Base-by-base conservation (phyloP, 1,139 yeast genomes). In the Yamadazyma songkhlaensis region DNA sequence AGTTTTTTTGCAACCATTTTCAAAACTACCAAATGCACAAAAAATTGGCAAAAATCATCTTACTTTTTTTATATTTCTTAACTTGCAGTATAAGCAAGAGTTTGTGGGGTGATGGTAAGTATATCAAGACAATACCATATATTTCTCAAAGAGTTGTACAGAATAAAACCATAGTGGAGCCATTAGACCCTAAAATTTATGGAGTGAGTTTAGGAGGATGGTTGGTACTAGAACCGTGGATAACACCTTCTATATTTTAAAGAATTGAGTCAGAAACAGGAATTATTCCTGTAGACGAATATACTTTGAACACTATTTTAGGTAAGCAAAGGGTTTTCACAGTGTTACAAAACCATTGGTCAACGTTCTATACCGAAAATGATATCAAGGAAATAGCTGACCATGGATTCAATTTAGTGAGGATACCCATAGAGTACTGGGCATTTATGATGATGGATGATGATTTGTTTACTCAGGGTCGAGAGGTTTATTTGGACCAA, bases 211-310 rank as follows among this genome's bases (percentile, higher is more conserved):
- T 57, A 29, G 62, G 62, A 7, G 61, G 62, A 3, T 57, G 62
- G 62, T 43, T 57, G 10, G 56, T 57, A 3, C 45, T 55, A n/a
- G 62, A 58, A 37, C 62, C 62, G 0, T 57, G 60, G 59, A 57
- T 57, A 17, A 54, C 55, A 2, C 59, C 61, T 4, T 44, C 49
- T 20, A 26, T 57, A 3, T 57, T 54, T 44, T 56, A 54, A 6
- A 35, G 39, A 9, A 47, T 46, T 4, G 37, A 42, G 8, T n/a
- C 11, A 9, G 26, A 31, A 9, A 40, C 25, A 9, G 35, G 36
- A 2, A 59, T 65, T 28, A 67, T 74, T n/a, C 25, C 25, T 9
- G 25, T 23, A 39, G 62, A 57, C 39, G 62, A 57, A 38, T 54
- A 48, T 36, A 43, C 50, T 7, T 42, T 48, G 22, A 41, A 46